phyloP scores from a whole-genome alignment of 1,139 yeast genomes.

The Sugiyamaella japonica region DNA sequence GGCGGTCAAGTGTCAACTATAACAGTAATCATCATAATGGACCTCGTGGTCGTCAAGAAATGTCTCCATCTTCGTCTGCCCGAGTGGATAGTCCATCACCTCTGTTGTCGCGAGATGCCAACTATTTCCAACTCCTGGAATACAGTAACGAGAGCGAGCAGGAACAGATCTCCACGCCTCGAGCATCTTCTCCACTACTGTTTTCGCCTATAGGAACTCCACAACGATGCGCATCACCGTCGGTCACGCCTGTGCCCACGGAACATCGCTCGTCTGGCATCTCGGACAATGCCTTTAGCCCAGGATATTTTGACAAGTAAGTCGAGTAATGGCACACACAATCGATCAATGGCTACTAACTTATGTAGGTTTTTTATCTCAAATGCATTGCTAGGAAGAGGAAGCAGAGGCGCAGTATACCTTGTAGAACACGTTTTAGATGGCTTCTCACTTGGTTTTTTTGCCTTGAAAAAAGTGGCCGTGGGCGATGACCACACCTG shows the following conservation, averaged over 20 bases:
- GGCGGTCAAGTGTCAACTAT: conserved; percentile 11
- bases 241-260: conserved; percentile 4
- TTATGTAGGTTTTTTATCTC: conserved; percentile 64
- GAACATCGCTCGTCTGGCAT: conserved; percentile 16
- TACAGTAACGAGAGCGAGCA: conserved; percentile 7
- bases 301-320: conserved; percentile 24
- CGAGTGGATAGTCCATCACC: background rate
- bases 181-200: conserved; percentile 1
- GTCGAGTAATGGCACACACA: too few relatives aligned
- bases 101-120: conserved; percentile 26
- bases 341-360: conserved; percentile 11
- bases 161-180: background rate
- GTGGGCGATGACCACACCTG: conserved; percentile 73
- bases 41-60: background rate
- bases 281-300: conserved; percentile 22
- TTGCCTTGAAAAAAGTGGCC: conserved; percentile 81
- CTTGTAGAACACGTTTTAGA: conserved; percentile 79
- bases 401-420: conserved; percentile 81
- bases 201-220: conserved; percentile 8
- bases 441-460: conserved; percentile 68
- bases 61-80: background rate
- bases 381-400: conserved; percentile 61
- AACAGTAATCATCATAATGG: background rate
- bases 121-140: conserved; percentile 37
- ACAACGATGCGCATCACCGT: conserved; percentile 4